Percentiles rank a stretch among this genome's conserved stretches.
Conservation (phyloP, 2,329 filamentous ascomycete genomes). For the Acrocalymma vagum region DNA sequence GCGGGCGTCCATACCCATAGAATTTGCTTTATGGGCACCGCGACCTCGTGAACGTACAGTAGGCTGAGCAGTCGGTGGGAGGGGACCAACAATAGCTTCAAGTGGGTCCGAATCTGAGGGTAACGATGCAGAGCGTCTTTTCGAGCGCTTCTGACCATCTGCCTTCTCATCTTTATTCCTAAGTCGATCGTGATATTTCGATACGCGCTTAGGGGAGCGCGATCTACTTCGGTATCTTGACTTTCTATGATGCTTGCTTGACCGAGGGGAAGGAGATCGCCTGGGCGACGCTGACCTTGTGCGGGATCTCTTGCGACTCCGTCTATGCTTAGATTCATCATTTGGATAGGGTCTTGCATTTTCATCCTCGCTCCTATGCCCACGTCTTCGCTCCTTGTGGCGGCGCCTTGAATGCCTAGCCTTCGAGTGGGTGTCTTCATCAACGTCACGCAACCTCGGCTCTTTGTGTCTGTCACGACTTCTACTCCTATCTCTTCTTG, state of each 20-base stretch:
- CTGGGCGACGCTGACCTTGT: conserved; percentile 27
- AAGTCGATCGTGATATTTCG: conserved; percentile 1
- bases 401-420: conserved; percentile 24
- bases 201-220: conserved; percentile 16
- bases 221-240: conserved; percentile 17
- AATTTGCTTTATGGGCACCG: conserved; percentile 37
- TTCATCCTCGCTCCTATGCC: conserved; percentile 17
- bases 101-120: conserved; percentile 72
- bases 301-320: conserved; percentile 23
- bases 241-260: conserved; percentile 14
- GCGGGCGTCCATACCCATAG: conserved; percentile 76
- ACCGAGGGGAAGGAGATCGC: conserved; percentile 26
- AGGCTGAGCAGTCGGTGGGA: conserved; percentile 60
- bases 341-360: conserved; percentile 13
- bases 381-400: conserved; percentile 14
- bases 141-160: conserved; percentile 3
- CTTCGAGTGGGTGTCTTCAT: conserved; percentile 19
- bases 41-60: conserved; percentile 50
- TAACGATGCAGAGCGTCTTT: conserved; percentile 16
- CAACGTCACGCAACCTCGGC: conserved; percentile 23
- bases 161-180: conserved; percentile 2
- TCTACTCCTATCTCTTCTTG: conserved; percentile 17
- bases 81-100: conserved; percentile 79
- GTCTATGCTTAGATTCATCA: conserved; percentile 13
- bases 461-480: conserved; percentile 20